A percentile compares a stretch with the other conserved stretches of the same genome.
phyloP scores from a whole-genome alignment of 306 rosid species.

The Malus fusca region DNA sequence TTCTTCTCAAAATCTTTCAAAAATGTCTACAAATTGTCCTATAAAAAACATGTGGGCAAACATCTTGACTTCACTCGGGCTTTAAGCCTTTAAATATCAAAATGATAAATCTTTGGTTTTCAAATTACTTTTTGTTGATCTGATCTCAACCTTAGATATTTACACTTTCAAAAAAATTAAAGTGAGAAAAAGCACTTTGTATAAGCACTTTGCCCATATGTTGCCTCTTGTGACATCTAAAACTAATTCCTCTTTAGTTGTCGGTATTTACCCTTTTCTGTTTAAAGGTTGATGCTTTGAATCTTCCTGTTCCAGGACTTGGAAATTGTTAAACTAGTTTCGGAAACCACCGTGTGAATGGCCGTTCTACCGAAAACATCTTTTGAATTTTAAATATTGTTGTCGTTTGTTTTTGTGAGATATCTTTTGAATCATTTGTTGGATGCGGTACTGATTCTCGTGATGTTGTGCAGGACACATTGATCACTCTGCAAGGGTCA shows the following conservation, averaged over 20 bases:
- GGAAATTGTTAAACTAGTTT: not conserved
- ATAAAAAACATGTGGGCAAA: not conserved
- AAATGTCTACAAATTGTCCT: not conserved
- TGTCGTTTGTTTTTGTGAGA: not conserved
- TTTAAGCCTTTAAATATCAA: not conserved
- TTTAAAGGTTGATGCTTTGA: not conserved
- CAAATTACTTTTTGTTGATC: not conserved
- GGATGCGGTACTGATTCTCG: not conserved
- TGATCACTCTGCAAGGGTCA: conserved; percentile 81
- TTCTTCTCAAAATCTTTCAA: not conserved
- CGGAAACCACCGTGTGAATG: not conserved
- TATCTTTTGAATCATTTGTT: not conserved
- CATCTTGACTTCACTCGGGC: not conserved
- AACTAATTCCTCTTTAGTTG: not conserved
- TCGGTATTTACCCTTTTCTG: not conserved
- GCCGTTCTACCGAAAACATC: not conserved
- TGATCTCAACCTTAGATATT: not conserved
- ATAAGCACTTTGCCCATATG: not conserved
- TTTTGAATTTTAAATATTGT: not conserved
- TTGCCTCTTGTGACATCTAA: not conserved
- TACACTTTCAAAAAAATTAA: not conserved
- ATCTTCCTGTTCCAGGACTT: not conserved
- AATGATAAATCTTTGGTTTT: not conserved
- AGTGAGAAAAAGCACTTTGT: not conserved
- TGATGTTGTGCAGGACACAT: conserved; percentile 53